A percentile compares a stretch with the other conserved stretches of the same genome.
These are phyloP conservation scores for Scenedesmus sp. DNA, from an alignment of 163 green algal species.

Conservation along the genomic window DNA sequence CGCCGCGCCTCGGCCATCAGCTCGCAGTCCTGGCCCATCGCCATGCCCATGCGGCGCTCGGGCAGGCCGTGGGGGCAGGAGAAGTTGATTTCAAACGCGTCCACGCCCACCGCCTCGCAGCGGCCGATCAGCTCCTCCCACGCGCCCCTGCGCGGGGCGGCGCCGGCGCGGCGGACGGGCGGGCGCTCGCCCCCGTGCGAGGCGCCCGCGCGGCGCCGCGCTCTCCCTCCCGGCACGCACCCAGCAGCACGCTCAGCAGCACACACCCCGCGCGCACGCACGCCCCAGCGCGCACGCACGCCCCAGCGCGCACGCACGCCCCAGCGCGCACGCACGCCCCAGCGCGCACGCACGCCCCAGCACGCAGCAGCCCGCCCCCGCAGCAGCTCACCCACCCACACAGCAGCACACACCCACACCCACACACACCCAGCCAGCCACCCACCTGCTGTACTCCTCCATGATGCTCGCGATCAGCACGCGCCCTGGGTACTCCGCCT, in stretches of 20 bases:
- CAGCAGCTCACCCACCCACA: neutral
- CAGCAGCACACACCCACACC: no score
- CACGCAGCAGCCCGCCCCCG: neutral
- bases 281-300: no score
- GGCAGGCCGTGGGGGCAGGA: conserved; percentile 96
- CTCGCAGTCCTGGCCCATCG: conserved; percentile 95
- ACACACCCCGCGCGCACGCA: neutral
- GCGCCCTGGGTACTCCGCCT: conserved; percentile 92
- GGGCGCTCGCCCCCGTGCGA: neutral
- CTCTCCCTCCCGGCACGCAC: neutral
- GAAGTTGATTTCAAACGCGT: conserved; percentile 99
- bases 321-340: neutral
- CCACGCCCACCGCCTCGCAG: conserved; percentile 88
- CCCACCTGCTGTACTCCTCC: conserved; percentile 83
- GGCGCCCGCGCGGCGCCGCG: neutral
- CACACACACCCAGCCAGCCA: neutral
- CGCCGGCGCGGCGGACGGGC: no score
- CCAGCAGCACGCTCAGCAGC: neutral
- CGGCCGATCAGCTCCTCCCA: conserved; percentile 96
- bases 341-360: neutral
- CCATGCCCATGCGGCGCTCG: conserved; percentile 82
- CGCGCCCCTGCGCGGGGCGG: conserved; percentile 74
- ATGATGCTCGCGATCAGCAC: conserved; percentile 98
- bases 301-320: no score
- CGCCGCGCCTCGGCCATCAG: conserved; percentile 71